These are phyloP conservation scores for Kondoa subrosea DNA, from an alignment of 768 basidiomycete genomes.

Conservation along the genomic window DNA sequence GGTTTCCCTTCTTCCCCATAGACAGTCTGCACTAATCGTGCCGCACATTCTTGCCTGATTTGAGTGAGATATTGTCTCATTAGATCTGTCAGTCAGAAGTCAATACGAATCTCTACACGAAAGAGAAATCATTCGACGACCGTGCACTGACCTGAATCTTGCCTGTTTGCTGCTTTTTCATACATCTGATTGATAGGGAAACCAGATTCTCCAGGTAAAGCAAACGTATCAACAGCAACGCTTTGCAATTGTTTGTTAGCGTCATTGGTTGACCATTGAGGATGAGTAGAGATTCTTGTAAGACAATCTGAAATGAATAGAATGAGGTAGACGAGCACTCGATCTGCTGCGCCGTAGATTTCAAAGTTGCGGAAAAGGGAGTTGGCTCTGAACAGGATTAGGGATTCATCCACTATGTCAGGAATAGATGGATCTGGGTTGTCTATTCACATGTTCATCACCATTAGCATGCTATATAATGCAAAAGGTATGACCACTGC, in stretches of 20 bases:
- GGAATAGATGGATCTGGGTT: slow-evolving; percentile 58
- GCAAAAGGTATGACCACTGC: slow-evolving; percentile 19
- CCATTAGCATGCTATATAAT: background rate
- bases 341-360: slow-evolving; percentile 47
- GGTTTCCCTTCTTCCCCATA: slow-evolving; percentile 78
- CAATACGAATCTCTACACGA: slow-evolving; percentile 4
- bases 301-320: slow-evolving; percentile 96
- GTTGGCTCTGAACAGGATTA: slow-evolving; percentile 95
- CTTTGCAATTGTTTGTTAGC: slow-evolving; percentile 78
- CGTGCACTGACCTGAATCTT: slow-evolving; percentile 53
- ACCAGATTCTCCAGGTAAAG: slow-evolving; percentile 87
- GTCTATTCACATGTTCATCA: background rate
- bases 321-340: slow-evolving; percentile 82
- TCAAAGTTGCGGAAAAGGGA: slow-evolving; percentile 99
- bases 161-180: slow-evolving; percentile 53
- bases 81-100: slow-evolving; percentile 43
- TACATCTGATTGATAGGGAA: slow-evolving; percentile 89
- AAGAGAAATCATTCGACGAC: background rate
- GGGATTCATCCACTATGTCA: slow-evolving; percentile 88
- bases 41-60: slow-evolving; percentile 77
- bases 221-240: slow-evolving; percentile 77
- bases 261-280: slow-evolving; percentile 48
- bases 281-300: slow-evolving; percentile 53
- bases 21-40: slow-evolving; percentile 65
- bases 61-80: slow-evolving; percentile 82